phyloP scores from a whole-genome alignment of 2,329 filamentous ascomycete genomes.

The Venturia pyrina region DNA sequence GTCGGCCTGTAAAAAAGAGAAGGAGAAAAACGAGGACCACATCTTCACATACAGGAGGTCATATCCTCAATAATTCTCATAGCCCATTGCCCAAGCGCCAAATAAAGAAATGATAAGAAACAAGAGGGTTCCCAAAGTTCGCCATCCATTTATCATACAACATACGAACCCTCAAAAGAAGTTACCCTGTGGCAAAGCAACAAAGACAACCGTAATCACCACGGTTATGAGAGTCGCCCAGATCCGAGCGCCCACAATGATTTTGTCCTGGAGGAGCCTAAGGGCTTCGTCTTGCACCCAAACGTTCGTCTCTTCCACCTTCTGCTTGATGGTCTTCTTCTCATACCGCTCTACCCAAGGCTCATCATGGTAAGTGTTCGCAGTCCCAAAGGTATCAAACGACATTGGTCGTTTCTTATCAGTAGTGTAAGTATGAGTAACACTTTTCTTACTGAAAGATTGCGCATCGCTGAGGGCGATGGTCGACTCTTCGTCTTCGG shows the following conservation, averaged over 20 bases:
- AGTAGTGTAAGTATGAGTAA: neutral
- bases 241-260: constrained; percentile 25
- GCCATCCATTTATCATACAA: too few relatives aligned
- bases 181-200: constrained; percentile 16
- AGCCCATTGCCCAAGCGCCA: neutral
- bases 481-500: constrained; percentile 14
- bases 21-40: neutral
- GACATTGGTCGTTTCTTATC: constrained; percentile 13
- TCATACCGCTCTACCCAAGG: constrained; percentile 23
- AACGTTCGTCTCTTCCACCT: constrained; percentile 23
- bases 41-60: too few relatives aligned
- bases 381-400: constrained; percentile 25
- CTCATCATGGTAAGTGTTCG: constrained; percentile 25
- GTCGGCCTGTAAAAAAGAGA: neutral
- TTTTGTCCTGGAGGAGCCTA: constrained; percentile 25
- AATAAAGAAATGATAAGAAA: too few relatives aligned
- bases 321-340: constrained; percentile 19
- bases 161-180: neutral
- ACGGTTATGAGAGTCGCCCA: constrained; percentile 26
- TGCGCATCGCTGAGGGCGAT: constrained; percentile 1
- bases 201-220: constrained; percentile 20
- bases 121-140: too few relatives aligned
- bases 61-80: neutral
- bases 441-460: neutral
- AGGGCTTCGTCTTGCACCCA: constrained; percentile 25